Evolutionary conservation across 129 eudicot genomes (phyloP).

Genomic region (Flaveria sonorensis): DNA sequence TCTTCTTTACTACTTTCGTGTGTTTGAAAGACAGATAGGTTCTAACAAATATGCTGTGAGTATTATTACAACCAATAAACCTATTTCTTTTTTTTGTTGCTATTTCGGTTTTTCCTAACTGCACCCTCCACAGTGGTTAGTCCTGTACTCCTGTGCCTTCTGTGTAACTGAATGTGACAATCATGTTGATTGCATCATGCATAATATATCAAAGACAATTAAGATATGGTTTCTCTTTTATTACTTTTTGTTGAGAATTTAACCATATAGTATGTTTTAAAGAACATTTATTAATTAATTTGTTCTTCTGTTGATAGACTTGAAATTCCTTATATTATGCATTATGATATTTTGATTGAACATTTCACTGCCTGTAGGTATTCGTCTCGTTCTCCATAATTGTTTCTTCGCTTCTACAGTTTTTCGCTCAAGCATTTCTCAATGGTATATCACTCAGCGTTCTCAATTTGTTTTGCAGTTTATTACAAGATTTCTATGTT

Average conservation of each 20-base stretch:
- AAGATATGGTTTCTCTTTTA: neutral
- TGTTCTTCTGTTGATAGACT: neutral
- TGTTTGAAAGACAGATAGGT: conserved; percentile 96
- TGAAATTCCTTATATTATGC: neutral
- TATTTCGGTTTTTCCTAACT: conserved; percentile 2
- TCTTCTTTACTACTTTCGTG: conserved; percentile 92
- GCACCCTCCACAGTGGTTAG: neutral
- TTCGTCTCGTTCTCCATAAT: conserved; percentile 68
- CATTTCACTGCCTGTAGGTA: conserved; percentile 54
- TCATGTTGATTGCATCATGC: conserved; percentile 7
- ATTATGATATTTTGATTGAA: neutral
- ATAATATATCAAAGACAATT: neutral
- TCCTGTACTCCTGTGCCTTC: conserved; percentile 8
- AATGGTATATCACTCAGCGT: conserved; percentile 47
- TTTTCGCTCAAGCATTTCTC: conserved; percentile 56
- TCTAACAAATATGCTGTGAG: conserved; percentile 94
- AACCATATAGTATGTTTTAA: neutral
- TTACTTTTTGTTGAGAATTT: neutral
- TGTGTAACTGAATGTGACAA: neutral
- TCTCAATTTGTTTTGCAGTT: conserved; percentile 6
- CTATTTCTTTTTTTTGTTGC: conserved; percentile 7
- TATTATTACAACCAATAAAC: conserved; percentile 19
- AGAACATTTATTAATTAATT: neutral
- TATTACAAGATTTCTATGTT: neutral
- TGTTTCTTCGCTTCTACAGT: conserved; percentile 64